Base-by-base conservation (phyloP, 2,329 filamentous ascomycete genomes). In the Colletotrichum sp. region DNA sequence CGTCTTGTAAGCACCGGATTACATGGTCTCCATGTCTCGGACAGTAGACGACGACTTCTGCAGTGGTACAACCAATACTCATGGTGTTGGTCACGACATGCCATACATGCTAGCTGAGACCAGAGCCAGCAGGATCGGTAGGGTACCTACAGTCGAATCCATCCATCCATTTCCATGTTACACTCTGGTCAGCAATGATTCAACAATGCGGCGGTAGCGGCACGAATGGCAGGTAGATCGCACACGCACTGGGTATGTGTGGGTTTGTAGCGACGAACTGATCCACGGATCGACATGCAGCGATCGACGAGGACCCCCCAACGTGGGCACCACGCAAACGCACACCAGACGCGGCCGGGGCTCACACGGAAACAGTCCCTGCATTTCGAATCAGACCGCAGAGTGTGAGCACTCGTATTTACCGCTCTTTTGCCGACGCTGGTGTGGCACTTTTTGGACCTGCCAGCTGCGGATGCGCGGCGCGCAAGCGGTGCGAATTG, bases 221-320 rank as follows among this genome's bases (percentile, higher is more conserved):
- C 13, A n/a, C n/a, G 26, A 66, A 49, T 39, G n/a, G 26, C 57
- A 70, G 39, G 32, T 21, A 52, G 32, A 28, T 67, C 21, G 13
- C n/a, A 21, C 34, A 21, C 32, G 39, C 30, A 49, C 63, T 55
- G 44, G 36, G 28, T 36, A 36, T 57, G 30, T 36, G 30, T 57
- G 30, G 60, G 44, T 39, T 65, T 34, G 30, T 26, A 21, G 28
- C 49, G 28, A 65, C 65, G 70, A 69, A 55, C 49, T 74, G 64
- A 69, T 64, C 73, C 57, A 49, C 44, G 13, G 73, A 65, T 73
- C 59, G 49, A 34, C 74, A 65, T 69, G 70, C 74, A 74, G 59
- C 15, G 74, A 76, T 76, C 74, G 64, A 66, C 73, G 28, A 36
- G 32, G n/a, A 30, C 59, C 30, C 34, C 60, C 68, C 34, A 60